Percentiles rank a stretch among this genome's conserved stretches.
Conservation (phyloP, 2,329 filamentous ascomycete genomes). For the Penicillium capsulatum region DNA sequence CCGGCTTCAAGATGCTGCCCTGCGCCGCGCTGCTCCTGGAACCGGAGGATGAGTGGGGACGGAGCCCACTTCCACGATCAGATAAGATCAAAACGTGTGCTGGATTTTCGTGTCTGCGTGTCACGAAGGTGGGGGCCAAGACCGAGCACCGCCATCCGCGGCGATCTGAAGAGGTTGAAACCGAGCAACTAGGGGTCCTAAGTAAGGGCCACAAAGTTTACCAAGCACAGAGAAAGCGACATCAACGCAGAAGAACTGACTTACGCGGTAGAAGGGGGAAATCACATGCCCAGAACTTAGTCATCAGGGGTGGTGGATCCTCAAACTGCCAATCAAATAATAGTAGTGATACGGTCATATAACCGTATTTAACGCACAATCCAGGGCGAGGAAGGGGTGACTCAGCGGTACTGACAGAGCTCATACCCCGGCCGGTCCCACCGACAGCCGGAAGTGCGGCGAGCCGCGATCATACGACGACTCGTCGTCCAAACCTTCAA, state of each 20-base stretch:
- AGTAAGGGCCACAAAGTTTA: too few species aligned
- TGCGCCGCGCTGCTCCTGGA: neutral
- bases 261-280: neutral
- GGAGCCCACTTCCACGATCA: constrained; percentile 4
- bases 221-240: too few species aligned
- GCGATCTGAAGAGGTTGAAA: neutral
- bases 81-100: constrained; percentile 12
- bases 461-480: constrained; percentile 35
- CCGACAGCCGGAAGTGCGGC: constrained; percentile 23
- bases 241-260: neutral
- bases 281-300: constrained; percentile 6
- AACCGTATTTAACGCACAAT: neutral
- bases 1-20: too few species aligned
- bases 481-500: neutral
- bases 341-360: neutral
- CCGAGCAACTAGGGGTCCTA: neutral
- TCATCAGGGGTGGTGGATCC: constrained; percentile 1
- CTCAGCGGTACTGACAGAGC: constrained; percentile 1
- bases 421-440: neutral
- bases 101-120: neutral
- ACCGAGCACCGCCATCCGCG: neutral
- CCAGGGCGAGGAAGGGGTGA: neutral
- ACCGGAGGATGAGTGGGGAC: neutral
- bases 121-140: too few species aligned
- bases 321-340: neutral